phyloP scores from a whole-genome alignment of 108 stramenopile species.

The Nannochloropsis salina region DNA sequence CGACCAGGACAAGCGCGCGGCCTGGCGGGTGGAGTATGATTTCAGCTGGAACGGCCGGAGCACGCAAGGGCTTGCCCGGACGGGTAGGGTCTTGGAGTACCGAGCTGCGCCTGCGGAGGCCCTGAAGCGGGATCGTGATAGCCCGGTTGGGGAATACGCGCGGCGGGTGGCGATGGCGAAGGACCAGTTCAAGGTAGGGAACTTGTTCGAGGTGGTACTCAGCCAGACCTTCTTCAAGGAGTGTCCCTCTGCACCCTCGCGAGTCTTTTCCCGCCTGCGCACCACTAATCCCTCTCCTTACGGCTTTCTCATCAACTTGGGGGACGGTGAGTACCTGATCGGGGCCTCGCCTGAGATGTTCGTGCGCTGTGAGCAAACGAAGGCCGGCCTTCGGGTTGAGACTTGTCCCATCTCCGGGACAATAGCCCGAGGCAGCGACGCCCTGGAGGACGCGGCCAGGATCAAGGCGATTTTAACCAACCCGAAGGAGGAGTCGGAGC shows the following conservation, averaged over 20 bases:
- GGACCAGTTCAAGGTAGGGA: slow-evolving; percentile 85
- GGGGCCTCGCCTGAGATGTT: slow-evolving; percentile 99
- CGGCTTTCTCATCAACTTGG: slow-evolving; percentile 89
- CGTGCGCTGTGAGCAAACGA: slow-evolving; percentile 81
- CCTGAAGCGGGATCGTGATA: slow-evolving; percentile 61
- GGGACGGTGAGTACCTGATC: slow-evolving; percentile 79
- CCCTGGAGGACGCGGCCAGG: slow-evolving; percentile 87
- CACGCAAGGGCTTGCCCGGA: slow-evolving; percentile 72
- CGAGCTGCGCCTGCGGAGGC: slow-evolving; percentile 11
- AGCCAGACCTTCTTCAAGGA: slow-evolving; percentile 80
- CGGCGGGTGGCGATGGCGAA: slow-evolving; percentile 74
- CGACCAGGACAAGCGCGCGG: slow-evolving; percentile 80
- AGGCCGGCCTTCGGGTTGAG: slow-evolving; percentile 82
- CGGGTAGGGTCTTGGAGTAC: slow-evolving; percentile 56
- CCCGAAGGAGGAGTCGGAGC: slow-evolving; percentile 90
- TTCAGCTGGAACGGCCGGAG: slow-evolving; percentile 68
- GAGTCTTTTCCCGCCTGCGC: slow-evolving; percentile 76
- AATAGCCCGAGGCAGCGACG: slow-evolving; percentile 89
- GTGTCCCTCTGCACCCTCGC: slow-evolving; percentile 60
- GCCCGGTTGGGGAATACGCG: slow-evolving; percentile 72
- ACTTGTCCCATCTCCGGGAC: slow-evolving; percentile 98
- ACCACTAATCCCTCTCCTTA: slow-evolving; percentile 89
- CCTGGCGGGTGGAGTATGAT: slow-evolving; percentile 84
- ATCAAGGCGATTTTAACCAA: slow-evolving; percentile 86
- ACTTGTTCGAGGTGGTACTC: slow-evolving; percentile 90